Percentiles rank a stretch among this genome's conserved stretches.
phyloP scores from a whole-genome alignment of 768 basidiomycete genomes.

The Podaxis mareebaensis region DNA sequence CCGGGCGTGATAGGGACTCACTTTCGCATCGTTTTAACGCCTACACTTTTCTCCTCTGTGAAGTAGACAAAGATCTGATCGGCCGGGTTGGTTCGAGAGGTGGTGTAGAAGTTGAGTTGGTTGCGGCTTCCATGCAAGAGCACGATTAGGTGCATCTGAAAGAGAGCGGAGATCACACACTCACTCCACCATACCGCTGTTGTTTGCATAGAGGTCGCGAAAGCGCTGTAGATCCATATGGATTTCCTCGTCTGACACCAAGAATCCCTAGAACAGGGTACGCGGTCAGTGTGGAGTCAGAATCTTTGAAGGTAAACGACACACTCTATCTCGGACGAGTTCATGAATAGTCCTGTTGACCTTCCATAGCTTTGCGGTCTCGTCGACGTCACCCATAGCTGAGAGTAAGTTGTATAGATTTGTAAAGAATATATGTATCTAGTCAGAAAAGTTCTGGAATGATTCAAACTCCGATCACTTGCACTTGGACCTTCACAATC shows the following conservation, averaged over 20 bases:
- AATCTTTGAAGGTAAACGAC: constrained; percentile 23
- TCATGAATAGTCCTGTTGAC: constrained; percentile 97
- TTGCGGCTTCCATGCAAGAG: constrained; percentile 59
- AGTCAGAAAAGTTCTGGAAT: constrained; percentile 16
- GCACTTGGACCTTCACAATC: constrained; percentile 14
- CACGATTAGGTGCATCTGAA: neutral
- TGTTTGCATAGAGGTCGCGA: constrained; percentile 68
- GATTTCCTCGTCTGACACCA: constrained; percentile 93
- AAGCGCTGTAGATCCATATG: constrained; percentile 84
- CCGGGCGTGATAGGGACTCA: constrained; percentile 38
- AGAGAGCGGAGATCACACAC: constrained; percentile 31
- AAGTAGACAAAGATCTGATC: constrained; percentile 95
- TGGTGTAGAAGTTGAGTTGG: constrained; percentile 89
- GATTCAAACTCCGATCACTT: constrained; percentile 58
- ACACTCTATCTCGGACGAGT: constrained; percentile 91
- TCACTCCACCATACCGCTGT: constrained; percentile 82
- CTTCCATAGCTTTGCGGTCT: constrained; percentile 90
- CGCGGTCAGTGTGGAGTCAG: constrained; percentile 26
- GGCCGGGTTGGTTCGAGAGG: constrained; percentile 58
- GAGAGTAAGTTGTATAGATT: constrained; percentile 21
- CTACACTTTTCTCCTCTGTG: constrained; percentile 93
- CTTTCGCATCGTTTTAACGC: constrained; percentile 98
- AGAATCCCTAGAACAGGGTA: constrained; percentile 70
- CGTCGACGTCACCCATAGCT: constrained; percentile 71
- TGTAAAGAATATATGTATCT: constrained; percentile 15